Conservation (phyloP, 306 rosid genomes). For the Sicyos edulis region DNA sequence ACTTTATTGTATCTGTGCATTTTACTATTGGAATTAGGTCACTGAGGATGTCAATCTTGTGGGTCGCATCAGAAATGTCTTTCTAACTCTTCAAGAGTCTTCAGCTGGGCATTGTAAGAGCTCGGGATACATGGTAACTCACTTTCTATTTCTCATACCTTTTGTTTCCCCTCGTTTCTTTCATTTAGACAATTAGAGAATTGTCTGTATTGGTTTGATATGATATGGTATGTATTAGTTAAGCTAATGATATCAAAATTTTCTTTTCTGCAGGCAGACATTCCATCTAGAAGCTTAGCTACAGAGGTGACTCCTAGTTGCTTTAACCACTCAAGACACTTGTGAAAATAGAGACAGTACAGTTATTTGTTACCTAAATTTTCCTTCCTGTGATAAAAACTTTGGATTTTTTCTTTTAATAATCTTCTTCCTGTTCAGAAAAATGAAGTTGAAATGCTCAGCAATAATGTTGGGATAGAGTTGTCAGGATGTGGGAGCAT, state of each 20-base stretch:
- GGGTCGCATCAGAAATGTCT: conserved; percentile 52
- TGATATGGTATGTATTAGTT: not conserved
- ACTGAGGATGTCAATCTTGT: conserved; percentile 61
- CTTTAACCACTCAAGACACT: conserved; percentile 36
- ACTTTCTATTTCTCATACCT: conserved; percentile 25
- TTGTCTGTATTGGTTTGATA: not conserved
- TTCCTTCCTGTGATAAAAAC: conserved; percentile 41
- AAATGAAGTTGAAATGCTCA: conserved; percentile 44
- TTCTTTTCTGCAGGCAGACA: conserved; percentile 37
- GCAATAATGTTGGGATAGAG: conserved; percentile 45
- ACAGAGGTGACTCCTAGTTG: conserved; percentile 39
- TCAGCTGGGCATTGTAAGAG: conserved; percentile 36
- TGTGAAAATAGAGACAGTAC: conserved; percentile 35
- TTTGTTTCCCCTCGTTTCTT: conserved; percentile 7
- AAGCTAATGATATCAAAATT: conserved; percentile 5
- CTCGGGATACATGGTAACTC: conserved; percentile 49
- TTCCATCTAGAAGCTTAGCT: conserved; percentile 32
- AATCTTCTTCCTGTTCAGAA: conserved; percentile 36
- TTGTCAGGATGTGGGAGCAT: conserved; percentile 31
- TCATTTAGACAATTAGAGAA: not conserved
- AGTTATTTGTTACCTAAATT: conserved; percentile 34
- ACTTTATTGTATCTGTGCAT: not conserved
- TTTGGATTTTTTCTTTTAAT: conserved; percentile 23
- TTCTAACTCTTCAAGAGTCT: conserved; percentile 50
- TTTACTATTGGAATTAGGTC: conserved; percentile 46